Evolutionary conservation across 2,329 filamentous ascomycete species (phyloP).

Genomic region (Fusarium phyllophilum): DNA sequence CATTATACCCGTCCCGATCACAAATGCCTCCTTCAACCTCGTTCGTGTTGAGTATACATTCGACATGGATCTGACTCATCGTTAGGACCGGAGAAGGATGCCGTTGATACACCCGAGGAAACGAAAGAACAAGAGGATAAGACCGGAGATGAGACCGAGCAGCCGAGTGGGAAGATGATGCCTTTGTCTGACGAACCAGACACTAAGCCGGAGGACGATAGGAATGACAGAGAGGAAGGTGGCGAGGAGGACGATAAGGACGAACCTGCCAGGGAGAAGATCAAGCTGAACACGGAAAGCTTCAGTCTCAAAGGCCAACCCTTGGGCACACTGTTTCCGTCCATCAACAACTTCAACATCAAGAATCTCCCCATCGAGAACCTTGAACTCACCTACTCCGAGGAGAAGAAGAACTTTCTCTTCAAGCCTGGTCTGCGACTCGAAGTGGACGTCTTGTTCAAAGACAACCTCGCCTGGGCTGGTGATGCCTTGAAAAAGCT

Average conservation of each 20-base stretch:
- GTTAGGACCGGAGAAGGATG: background rate
- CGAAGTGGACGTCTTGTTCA: background rate
- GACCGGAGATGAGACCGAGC: background rate
- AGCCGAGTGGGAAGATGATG: background rate
- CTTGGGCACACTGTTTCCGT: background rate
- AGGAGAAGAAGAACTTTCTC: background rate
- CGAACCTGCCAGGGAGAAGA: background rate
- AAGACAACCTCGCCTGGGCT: background rate
- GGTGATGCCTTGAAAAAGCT: accelerated
- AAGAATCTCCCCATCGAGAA: accelerated
- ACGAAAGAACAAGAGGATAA: background rate
- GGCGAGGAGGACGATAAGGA: accelerated
- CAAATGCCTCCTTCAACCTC: accelerated
- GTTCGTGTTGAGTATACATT: accelerated
- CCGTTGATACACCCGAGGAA: background rate
- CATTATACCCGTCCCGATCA: accelerated
- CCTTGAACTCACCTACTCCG: accelerated
- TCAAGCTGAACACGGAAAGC: background rate
- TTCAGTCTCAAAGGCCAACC: background rate
- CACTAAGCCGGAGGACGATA: too few species aligned
- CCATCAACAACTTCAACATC: accelerated
- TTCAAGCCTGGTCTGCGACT: background rate
- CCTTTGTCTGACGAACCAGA: background rate
- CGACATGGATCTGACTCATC: accelerated
- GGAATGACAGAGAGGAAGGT: accelerated